Conservation (phyloP, 2,329 filamentous ascomycete genomes). For the Penicillium palitans region DNA sequence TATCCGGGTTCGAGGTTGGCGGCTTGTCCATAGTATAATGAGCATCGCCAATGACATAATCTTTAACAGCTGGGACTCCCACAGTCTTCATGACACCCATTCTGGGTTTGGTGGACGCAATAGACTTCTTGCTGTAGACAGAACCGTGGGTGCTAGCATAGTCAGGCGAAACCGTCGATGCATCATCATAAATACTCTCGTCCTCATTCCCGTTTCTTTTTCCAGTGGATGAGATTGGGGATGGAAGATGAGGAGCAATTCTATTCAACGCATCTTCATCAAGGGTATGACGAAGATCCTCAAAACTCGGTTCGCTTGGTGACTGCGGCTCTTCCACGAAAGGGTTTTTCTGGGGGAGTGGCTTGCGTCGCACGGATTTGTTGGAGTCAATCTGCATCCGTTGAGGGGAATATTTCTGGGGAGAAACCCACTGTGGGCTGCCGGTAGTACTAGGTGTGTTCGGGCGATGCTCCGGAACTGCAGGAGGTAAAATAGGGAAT, state of each 20-base stretch:
- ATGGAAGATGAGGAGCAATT: slow-evolving; percentile 40
- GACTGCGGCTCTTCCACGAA: slow-evolving; percentile 20
- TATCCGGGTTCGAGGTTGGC: slow-evolving; percentile 50
- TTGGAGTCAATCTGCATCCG: slow-evolving; percentile 40
- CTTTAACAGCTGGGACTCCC: slow-evolving; percentile 54
- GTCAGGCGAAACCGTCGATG: slow-evolving; percentile 67
- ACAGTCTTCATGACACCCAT: slow-evolving; percentile 79
- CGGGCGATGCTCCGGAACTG: slow-evolving; percentile 20
- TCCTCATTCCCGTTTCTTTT: slow-evolving; percentile 31
- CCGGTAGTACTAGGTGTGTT: slow-evolving; percentile 15
- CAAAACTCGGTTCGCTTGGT: slow-evolving; percentile 40
- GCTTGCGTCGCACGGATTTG: slow-evolving; percentile 54
- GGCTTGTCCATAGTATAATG: slow-evolving; percentile 43
- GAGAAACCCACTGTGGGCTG: slow-evolving; percentile 12
- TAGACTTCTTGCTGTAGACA: slow-evolving; percentile 45
- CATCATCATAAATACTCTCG: slow-evolving; percentile 58
- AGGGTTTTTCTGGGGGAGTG: slow-evolving; percentile 46
- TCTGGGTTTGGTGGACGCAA: slow-evolving; percentile 59
- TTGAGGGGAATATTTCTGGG: background rate
- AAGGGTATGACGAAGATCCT: slow-evolving; percentile 45
- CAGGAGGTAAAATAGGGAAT: slow-evolving; percentile 28
- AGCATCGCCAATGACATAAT: slow-evolving; percentile 50
- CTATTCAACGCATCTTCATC: slow-evolving; percentile 54
- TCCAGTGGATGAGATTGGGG: slow-evolving; percentile 26
- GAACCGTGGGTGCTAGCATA: slow-evolving; percentile 71